Base-by-base conservation (phyloP, 1,284 basidiomycete species). In the Cutaneotrichosporon sp. region DNA sequence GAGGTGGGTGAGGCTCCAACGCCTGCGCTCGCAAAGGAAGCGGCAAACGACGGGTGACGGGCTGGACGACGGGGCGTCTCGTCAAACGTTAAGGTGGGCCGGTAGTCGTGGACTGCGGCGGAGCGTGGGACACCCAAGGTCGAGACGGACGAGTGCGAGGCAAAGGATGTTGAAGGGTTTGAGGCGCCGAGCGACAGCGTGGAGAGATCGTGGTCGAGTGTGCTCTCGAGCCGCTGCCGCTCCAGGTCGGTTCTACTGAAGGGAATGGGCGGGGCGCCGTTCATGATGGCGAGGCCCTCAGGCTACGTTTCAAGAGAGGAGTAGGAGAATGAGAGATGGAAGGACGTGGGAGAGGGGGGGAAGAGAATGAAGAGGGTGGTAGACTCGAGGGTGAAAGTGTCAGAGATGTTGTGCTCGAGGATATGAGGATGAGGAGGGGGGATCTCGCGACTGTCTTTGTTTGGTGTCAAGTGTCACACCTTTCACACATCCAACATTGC, bases 1-100 rank as follows among this genome's bases (percentile, higher is more conserved):
- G 90, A 92, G 64, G 90, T 81, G 0, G 90, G 81, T 57, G 76
- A 78, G 4, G 69, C 67, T 10, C 71, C 76, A 10, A 73, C 62
- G 40, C 72, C 70, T 7, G 62, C 56, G 14, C 31, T 49, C 26
- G 57, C 57, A 42, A 58, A 58, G 18, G 57, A 58, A 10, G 57
- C 11, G 1, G 58, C 61, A 42, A 62, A 60, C 16, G 56, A 56
- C 7, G 55, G 34, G 14, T 50, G 31, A 9, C 51, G 55, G 49
- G 42, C 56, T 32, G 18, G 11, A 6, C 60, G 58, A 13, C 66
- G 66, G 9, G 66, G 66, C 6, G 64, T 68, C 38, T 59, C 58
- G 31, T 63, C 61, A 1, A 50, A 21, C 11, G 58, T 56, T 46
- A 46, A 53, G 31, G 30, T 34, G 30, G 51, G 51, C 13, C 52